Conservation (phyloP, 2,329 filamentous ascomycete genomes). For the Venturiaceae sp. region DNA sequence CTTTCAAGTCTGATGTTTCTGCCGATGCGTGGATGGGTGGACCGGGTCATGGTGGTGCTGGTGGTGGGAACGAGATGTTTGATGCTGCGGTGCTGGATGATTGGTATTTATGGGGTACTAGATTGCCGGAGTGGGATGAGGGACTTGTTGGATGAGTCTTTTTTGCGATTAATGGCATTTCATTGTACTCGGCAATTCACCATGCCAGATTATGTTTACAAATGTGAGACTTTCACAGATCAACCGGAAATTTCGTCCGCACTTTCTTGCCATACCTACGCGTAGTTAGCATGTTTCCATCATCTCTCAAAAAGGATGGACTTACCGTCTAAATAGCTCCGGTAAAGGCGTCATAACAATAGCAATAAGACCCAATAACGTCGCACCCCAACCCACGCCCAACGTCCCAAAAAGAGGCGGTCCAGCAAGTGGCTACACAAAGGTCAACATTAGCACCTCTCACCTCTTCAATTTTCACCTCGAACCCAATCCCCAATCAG, state of each 20-base stretch:
- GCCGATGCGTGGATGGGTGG: not conserved
- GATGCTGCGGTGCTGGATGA: not conserved
- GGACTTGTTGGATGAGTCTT: not conserved
- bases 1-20: not conserved
- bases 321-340: conserved; percentile 1
- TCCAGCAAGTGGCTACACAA: conserved; percentile 4
- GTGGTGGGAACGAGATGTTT: not conserved
- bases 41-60: not conserved
- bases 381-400: conserved; percentile 8
- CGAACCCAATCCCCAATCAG: no score
- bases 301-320: not conserved
- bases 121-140: not conserved
- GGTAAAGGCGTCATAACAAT: conserved; percentile 4
- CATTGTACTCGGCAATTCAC: no score
- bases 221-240: no score
- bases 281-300: not conserved
- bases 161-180: no score
- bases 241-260: conserved; percentile 1
- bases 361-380: conserved; percentile 6
- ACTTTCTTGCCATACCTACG: conserved; percentile 5
- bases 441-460: not conserved
- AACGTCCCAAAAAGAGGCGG: not conserved
- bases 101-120: not conserved
- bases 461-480: not conserved
- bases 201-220: no score